Conservation (phyloP, 2,329 filamentous ascomycete species). For the Aaosphaeria arxii region DNA sequence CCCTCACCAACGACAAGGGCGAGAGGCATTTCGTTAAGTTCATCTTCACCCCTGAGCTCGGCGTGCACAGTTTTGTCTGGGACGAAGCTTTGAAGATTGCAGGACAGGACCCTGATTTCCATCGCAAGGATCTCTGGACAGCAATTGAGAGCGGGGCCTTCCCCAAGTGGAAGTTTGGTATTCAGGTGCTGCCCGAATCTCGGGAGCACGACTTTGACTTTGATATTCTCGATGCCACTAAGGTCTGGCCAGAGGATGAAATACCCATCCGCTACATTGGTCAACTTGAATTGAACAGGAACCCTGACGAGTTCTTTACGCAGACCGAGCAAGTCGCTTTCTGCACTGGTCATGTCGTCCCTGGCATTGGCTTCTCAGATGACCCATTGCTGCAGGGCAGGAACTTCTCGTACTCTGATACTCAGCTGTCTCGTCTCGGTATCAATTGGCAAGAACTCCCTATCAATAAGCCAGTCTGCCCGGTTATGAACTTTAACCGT, state of each 20-base stretch:
- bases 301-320: slow-evolving; percentile 77
- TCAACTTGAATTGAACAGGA: slow-evolving; percentile 74
- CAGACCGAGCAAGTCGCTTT: slow-evolving; percentile 83
- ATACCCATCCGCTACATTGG: slow-evolving; percentile 76
- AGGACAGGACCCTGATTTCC: slow-evolving; percentile 69
- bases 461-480: slow-evolving; percentile 72
- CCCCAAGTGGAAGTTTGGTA: slow-evolving; percentile 77
- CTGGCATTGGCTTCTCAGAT: slow-evolving; percentile 73
- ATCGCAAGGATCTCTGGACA: slow-evolving; percentile 72
- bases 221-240: slow-evolving; percentile 81
- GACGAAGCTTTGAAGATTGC: slow-evolving; percentile 73
- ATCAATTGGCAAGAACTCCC: slow-evolving; percentile 75
- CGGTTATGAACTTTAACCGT: slow-evolving; percentile 72
- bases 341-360: slow-evolving; percentile 75
- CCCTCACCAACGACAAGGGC: slow-evolving; percentile 64
- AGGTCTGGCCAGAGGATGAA: slow-evolving; percentile 78
- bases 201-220: slow-evolving; percentile 78
- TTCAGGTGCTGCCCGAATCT: slow-evolving; percentile 72
- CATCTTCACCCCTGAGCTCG: slow-evolving; percentile 70
- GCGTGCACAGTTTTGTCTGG: slow-evolving; percentile 74
- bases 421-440: slow-evolving; percentile 67
- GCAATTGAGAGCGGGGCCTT: slow-evolving; percentile 70
- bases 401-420: slow-evolving; percentile 67
- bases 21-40: slow-evolving; percentile 76
- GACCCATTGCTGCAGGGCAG: slow-evolving; percentile 73